Evolutionary conservation across 164 flowering plant genomes (phyloP).

Genomic region (Pachysandra terminalis): DNA sequence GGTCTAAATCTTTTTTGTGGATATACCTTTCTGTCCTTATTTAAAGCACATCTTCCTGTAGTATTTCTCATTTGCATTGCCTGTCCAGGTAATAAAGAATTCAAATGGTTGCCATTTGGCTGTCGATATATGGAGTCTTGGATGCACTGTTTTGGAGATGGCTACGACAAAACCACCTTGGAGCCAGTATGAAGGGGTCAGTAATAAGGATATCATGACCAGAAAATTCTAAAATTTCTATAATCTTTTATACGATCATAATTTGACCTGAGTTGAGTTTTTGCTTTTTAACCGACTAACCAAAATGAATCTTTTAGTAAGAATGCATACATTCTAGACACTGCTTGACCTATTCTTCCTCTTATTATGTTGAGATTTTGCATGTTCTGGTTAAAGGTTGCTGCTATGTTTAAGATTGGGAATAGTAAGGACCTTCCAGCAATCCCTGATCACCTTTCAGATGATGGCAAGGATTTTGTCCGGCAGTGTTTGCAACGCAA

Average conservation of each 20-base stretch:
- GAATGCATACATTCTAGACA: background rate
- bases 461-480: slow-evolving; percentile 87
- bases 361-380: slow-evolving; percentile 9
- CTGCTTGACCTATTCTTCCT: background rate
- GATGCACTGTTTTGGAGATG: slow-evolving; percentile 94
- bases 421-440: slow-evolving; percentile 89
- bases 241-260: background rate
- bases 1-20: slow-evolving; percentile 37
- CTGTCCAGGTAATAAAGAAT: slow-evolving; percentile 63
- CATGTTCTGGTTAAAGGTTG: slow-evolving; percentile 48
- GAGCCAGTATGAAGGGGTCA: slow-evolving; percentile 86
- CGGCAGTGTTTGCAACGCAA: slow-evolving; percentile 76
- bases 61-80: slow-evolving; percentile 8
- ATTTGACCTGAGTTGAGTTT: background rate
- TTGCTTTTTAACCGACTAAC: background rate
- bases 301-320: background rate
- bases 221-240: background rate
- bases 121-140: slow-evolving; percentile 94
- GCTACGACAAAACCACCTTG: slow-evolving; percentile 93
- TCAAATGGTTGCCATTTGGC: slow-evolving; percentile 76
- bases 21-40: background rate
- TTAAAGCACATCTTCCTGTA: background rate
- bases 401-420: slow-evolving; percentile 95
- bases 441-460: slow-evolving; percentile 85
- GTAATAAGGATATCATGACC: slow-evolving; percentile 18